A percentile compares a stretch with the other conserved stretches of the same genome.
Conservation (phyloP, 805 yeast species). For the Candida corydali region DNA sequence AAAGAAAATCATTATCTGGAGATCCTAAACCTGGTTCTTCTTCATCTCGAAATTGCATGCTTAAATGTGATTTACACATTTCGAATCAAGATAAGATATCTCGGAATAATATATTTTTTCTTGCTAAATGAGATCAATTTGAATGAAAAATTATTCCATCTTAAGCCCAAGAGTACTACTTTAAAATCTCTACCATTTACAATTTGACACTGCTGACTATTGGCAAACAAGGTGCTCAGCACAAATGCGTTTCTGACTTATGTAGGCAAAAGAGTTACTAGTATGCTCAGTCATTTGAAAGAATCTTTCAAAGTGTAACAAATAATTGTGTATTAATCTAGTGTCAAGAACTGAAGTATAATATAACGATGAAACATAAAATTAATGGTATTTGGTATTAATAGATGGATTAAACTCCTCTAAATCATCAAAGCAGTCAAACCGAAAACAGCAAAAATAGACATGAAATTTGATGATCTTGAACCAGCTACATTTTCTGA, state of each 20-base stretch:
- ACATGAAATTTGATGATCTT: not conserved
- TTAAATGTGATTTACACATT: constrained; percentile 5
- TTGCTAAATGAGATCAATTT: too few species aligned
- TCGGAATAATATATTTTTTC: not conserved
- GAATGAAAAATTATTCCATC: too few species aligned
- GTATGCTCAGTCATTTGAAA: too few species aligned
- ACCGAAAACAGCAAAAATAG: constrained; percentile 4
- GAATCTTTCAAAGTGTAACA: too few species aligned
- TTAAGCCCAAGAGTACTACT: too few species aligned
- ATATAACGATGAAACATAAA: too few species aligned
- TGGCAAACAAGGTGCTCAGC: too few species aligned
- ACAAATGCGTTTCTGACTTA: too few species aligned
- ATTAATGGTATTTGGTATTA: too few species aligned
- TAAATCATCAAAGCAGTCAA: constrained; percentile 2
- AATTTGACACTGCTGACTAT: too few species aligned
- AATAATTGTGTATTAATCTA: not conserved
- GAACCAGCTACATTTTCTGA: not conserved
- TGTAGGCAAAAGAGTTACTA: too few species aligned
- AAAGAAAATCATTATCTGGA: constrained; percentile 2
- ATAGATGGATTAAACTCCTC: not conserved
- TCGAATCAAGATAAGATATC: not conserved
- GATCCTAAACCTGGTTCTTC: not conserved
- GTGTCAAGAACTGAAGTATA: constrained; percentile 5
- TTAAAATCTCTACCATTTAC: too few species aligned
- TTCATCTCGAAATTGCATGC: constrained; percentile 6